Evolutionary conservation across 345 rosid genomes (phyloP).

Genomic region (Populus deltoides): DNA sequence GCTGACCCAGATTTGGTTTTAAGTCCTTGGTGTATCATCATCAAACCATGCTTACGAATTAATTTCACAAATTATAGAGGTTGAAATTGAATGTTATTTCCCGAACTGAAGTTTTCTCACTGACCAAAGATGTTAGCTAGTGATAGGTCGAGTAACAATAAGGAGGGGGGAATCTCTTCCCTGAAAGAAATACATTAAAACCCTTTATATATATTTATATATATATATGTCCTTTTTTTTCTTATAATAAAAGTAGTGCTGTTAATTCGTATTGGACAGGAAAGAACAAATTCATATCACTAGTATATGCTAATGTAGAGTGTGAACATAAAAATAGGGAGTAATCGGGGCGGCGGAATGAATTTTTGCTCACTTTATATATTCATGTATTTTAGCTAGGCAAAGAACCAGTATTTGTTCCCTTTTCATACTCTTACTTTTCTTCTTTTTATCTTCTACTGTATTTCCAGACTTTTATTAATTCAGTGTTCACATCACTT

Average conservation of each 20-base stretch:
- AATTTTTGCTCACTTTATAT: background rate
- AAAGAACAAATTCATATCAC: background rate
- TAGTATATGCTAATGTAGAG: no score
- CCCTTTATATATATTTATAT: no score
- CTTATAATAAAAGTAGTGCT: no score
- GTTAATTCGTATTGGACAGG: background rate
- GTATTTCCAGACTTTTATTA: background rate
- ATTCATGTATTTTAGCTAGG: background rate
- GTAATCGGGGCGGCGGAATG: slow-evolving; percentile 11
- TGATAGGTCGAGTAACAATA: background rate
- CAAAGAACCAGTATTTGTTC: background rate
- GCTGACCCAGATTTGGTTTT: slow-evolving; percentile 19
- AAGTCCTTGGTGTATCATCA: slow-evolving; percentile 12
- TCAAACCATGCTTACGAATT: background rate
- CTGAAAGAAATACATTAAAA: background rate
- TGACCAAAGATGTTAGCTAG: background rate
- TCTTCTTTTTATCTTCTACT: background rate
- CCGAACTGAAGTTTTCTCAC: background rate
- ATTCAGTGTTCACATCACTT: slow-evolving; percentile 9
- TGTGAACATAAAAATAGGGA: slow-evolving; percentile 2
- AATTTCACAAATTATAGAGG: background rate
- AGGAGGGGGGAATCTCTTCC: background rate
- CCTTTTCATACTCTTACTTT: background rate
- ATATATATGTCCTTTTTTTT: no score
- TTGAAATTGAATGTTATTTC: background rate